These are phyloP conservation scores for Chromera velia DNA, from an alignment of 73 alveolate genomes.

Conservation along the genomic window DNA sequence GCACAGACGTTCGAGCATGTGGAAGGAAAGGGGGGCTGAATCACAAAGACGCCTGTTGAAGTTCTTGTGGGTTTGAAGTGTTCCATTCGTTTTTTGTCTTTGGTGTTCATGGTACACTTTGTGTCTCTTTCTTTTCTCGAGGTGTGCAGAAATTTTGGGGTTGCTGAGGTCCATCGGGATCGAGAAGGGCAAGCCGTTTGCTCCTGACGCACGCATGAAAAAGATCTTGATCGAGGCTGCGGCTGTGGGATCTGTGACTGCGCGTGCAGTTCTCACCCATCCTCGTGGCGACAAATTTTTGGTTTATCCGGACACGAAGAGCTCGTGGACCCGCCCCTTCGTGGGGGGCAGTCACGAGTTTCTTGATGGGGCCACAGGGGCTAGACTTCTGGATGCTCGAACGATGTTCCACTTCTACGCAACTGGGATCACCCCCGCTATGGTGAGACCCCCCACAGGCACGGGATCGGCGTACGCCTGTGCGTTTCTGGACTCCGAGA, in stretches of 20 bases:
- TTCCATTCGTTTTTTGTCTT: too few relatives aligned
- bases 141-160: too few relatives aligned
- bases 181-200: conserved; percentile 20
- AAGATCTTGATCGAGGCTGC: conserved; percentile 20
- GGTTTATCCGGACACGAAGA: conserved; percentile 1
- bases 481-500: conserved; percentile 9
- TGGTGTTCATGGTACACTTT: too few relatives aligned
- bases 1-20: too few relatives aligned
- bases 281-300: conserved; percentile 7
- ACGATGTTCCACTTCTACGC: conserved; percentile 25
- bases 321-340: conserved; percentile 23
- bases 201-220: conserved; percentile 29
- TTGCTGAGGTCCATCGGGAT: too few relatives aligned
- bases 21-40: too few relatives aligned
- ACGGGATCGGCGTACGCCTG: conserved; percentile 19
- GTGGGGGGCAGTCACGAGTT: conserved; percentile 29
- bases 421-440: conserved; percentile 34
- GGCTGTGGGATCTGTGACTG: conserved; percentile 25
- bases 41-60: too few relatives aligned
- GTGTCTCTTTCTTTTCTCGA: too few relatives aligned
- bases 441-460: conserved; percentile 17
- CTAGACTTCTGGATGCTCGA: conserved; percentile 18
- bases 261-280: conserved; percentile 22
- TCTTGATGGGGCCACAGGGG: conserved; percentile 23
- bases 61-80: too few relatives aligned